A percentile compares a stretch with the other conserved stretches of the same genome.
Evolutionary conservation across 257 asterid species (phyloP).

Genomic region (Mitragyna speciosa): DNA sequence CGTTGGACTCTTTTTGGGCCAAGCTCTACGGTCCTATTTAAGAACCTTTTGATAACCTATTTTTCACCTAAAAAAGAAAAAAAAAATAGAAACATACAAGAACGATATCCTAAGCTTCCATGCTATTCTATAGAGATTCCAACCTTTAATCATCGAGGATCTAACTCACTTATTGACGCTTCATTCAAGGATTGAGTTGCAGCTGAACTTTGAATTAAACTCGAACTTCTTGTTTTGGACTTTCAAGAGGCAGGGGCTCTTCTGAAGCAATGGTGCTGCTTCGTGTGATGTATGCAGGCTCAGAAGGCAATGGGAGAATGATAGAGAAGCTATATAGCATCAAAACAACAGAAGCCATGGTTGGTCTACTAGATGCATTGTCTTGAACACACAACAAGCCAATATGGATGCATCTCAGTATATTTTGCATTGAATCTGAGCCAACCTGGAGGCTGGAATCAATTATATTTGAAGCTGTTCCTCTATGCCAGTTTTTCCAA

Average conservation of each 20-base stretch:
- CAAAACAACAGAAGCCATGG: conserved; percentile 30
- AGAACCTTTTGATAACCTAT: too few species aligned
- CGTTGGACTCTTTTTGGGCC: too few species aligned
- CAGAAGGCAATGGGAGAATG: conserved; percentile 23
- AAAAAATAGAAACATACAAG: too few species aligned
- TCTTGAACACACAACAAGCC: conserved; percentile 36
- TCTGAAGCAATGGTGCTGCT: neutral
- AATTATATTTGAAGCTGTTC: conserved; percentile 17
- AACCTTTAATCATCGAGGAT: conserved; percentile 9
- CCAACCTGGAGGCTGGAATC: conserved; percentile 14
- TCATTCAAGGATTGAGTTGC: neutral
- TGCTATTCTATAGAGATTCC: neutral
- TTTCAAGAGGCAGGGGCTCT: neutral
- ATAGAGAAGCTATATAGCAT: conserved; percentile 30
- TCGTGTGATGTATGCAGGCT: conserved; percentile 20
- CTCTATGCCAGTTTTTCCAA: conserved; percentile 28
- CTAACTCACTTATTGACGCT: neutral
- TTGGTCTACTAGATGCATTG: conserved; percentile 28
- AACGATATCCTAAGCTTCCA: neutral
- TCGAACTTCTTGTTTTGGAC: neutral
- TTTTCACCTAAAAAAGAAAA: too few species aligned
- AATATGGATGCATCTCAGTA: conserved; percentile 29
- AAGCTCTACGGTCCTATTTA: too few species aligned
- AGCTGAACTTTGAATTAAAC: neutral
- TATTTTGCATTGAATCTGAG: conserved; percentile 12